phyloP scores from a whole-genome alignment of 2,329 filamentous ascomycete genomes.

The Claviceps purpurea region DNA sequence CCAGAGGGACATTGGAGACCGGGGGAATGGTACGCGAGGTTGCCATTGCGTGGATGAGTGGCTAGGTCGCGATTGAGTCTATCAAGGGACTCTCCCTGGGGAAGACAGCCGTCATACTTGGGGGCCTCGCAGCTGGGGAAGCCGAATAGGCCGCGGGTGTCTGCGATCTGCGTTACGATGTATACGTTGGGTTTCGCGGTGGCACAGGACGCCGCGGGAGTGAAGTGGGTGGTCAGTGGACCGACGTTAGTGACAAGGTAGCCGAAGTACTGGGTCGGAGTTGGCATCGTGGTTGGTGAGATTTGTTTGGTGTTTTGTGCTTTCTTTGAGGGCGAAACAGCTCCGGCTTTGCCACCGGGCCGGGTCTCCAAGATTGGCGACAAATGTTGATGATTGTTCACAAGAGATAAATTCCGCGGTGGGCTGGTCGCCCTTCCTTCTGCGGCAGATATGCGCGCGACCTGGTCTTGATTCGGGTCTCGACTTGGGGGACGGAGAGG shows the following conservation, averaged over 20 bases:
- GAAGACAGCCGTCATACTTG: constrained; percentile 10
- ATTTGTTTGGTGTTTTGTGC: background rate
- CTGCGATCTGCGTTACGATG: background rate
- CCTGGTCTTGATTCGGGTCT: too few species aligned
- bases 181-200: constrained; percentile 5
- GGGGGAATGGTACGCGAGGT: constrained; percentile 12
- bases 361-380: too few species aligned
- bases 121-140: constrained; percentile 4
- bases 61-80: background rate
- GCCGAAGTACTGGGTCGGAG: constrained; percentile 11
- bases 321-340: too few species aligned
- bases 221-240: constrained; percentile 18
- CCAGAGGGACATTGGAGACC: constrained; percentile 12
- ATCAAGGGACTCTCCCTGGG: constrained; percentile 10
- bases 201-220: constrained; percentile 12
- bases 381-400: too few species aligned
- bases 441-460: too few species aligned
- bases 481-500: too few species aligned
- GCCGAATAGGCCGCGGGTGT: constrained; percentile 1
- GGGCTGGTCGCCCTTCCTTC: too few species aligned
- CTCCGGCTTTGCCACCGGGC: too few species aligned
- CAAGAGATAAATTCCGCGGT: too few species aligned
- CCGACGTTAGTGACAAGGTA: constrained; percentile 15
- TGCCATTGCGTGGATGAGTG: constrained; percentile 3
- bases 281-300: constrained; percentile 11